Base-by-base conservation (phyloP, 192 early-diverging fungal species). In the Polychytrium aggregatum region DNA sequence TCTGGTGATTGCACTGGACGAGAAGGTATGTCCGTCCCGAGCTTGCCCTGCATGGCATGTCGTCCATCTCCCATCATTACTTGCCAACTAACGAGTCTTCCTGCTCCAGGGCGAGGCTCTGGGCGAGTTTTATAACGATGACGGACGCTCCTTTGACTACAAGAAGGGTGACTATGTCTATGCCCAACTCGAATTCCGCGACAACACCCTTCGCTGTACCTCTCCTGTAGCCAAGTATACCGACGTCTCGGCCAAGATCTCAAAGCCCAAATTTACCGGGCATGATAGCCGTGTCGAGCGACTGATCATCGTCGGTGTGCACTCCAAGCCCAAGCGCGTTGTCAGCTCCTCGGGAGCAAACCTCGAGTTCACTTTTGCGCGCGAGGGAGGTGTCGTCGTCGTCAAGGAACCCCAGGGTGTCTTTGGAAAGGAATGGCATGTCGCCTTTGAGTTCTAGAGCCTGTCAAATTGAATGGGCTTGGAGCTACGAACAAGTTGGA, bases 121-220 rank as follows among this genome's bases (percentile, higher is more conserved):
- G 2, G 96, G 93, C 21, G 44, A 46, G n/a, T 53, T 98, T 17
- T 96, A 96, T 53, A 55, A 87, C 38, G 96, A 98, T 63, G 96
- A 98, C 53, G 96, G 92, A 9, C 72, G 85, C 41, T 68, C 78
- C 1, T 97, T 78, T 55, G 76, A 67, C 29, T 85, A 79, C 52
- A 49, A 77, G 53, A 48, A 65, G 0, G 86, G 87, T 2, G 70
- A 67, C 26, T 97, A 82, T 62, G 65, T 91, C 38, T 50, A 64
- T 38, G 48, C 41, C 2, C 44, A 67, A 25, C 82, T 88, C 62
- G 50, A 38, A 11, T 87, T 68, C 45, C 36, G 48, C 21, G 56
- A 45, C 25, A 55, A 57, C 31, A 55, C 26, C 20, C 57, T 82
- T 14, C 38, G 25, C 6, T 46, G 56, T 28, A 38, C 24, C 2